Percentiles rank a stretch among this genome's conserved stretches.
Evolutionary conservation across 257 asterid species (phyloP).

Genomic region (Nicotiana noctiflora): DNA sequence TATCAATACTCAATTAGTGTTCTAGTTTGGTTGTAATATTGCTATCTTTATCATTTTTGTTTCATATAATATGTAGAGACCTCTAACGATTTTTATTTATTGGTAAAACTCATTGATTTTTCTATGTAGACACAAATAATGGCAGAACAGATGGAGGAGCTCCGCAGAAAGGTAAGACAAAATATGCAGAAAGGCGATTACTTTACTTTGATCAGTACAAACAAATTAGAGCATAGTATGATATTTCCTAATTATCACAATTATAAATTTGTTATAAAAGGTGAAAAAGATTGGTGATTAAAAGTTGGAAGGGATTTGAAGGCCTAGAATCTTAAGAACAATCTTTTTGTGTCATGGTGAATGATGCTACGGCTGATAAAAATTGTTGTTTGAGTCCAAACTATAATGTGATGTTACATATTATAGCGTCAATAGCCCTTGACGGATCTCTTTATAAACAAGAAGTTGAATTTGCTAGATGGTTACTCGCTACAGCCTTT

Average conservation of each 20-base stretch:
- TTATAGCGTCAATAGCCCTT: not conserved
- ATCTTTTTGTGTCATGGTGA: not conserved
- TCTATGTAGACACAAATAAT: conserved; percentile 60
- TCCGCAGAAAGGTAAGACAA: conserved; percentile 62
- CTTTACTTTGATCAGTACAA: not conserved
- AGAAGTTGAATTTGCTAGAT: not conserved
- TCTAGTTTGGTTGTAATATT: too few species aligned
- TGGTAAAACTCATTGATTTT: not conserved
- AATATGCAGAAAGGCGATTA: not conserved
- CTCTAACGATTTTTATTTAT: not conserved
- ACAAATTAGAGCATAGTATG: too few species aligned
- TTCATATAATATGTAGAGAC: too few species aligned
- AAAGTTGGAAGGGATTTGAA: not conserved
- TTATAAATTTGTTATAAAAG: not conserved
- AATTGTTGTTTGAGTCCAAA: not conserved
- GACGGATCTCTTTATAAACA: not conserved
- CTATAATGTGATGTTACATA: not conserved
- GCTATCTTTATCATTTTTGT: too few species aligned
- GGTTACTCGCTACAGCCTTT: not conserved
- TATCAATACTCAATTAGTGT: not conserved
- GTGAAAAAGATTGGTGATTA: not conserved
- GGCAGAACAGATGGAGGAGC: conserved; percentile 89
- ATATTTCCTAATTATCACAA: not conserved
- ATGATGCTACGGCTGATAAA: not conserved
- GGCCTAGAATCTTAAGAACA: not conserved